A percentile compares a stretch with the other conserved stretches of the same genome.
Evolutionary conservation across 331 rosid species (phyloP).

Genomic region (Cydonia oblonga): DNA sequence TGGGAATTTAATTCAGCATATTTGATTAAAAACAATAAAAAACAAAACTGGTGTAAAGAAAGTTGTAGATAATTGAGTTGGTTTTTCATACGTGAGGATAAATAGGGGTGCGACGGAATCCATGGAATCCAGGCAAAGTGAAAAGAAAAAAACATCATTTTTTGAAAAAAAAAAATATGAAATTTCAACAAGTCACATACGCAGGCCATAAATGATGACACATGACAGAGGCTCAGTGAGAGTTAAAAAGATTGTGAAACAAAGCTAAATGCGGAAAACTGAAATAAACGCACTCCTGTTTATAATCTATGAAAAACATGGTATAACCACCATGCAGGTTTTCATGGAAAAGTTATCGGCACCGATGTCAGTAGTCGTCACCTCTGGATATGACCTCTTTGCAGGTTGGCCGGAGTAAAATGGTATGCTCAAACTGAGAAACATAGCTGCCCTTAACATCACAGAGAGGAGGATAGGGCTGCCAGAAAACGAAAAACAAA

Average conservation of each 20-base stretch:
- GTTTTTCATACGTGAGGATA: too few relatives aligned
- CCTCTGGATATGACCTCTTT: constrained; percentile 95
- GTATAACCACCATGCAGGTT: neutral
- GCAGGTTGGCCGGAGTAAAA: constrained; percentile 87
- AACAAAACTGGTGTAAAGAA: too few relatives aligned
- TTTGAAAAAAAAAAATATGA: too few relatives aligned
- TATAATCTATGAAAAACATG: neutral
- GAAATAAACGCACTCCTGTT: neutral
- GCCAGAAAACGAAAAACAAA: constrained; percentile 8
- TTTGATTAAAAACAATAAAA: too few relatives aligned
- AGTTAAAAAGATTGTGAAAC: neutral
- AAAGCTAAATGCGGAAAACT: neutral
- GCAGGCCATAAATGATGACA: too few relatives aligned
- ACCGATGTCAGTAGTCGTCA: constrained; percentile 50
- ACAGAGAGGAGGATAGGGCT: constrained; percentile 86
- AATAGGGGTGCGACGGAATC: too few relatives aligned
- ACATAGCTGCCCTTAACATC: constrained; percentile 86
- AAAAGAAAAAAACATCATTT: too few relatives aligned
- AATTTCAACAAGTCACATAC: too few relatives aligned
- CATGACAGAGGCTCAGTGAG: too few relatives aligned
- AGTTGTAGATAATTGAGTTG: too few relatives aligned
- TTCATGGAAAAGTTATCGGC: neutral
- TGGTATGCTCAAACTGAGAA: constrained; percentile 91
- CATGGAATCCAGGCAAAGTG: too few relatives aligned
- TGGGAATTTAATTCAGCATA: too few relatives aligned